Conservation (phyloP, 495 filamentous ascomycete species). For the Neurospora discreta region DNA sequence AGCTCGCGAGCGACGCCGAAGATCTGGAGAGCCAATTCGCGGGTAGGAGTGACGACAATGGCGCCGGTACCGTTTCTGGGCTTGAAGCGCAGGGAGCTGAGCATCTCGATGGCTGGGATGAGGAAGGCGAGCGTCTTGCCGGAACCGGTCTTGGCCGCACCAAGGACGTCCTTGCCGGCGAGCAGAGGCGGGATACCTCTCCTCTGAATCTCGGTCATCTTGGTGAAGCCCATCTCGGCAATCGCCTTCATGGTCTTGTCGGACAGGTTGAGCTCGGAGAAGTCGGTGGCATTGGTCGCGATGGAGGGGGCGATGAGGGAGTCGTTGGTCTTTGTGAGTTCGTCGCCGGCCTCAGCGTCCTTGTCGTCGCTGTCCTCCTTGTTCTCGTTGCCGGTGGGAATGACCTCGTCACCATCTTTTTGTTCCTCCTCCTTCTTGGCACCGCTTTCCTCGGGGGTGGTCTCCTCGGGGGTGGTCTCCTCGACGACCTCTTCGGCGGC, state of each 20-base stretch:
- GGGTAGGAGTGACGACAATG: constrained; percentile 75
- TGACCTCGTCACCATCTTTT: background rate
- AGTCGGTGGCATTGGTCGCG: constrained; percentile 34
- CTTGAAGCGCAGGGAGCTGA: constrained; percentile 81
- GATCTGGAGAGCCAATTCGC: constrained; percentile 90
- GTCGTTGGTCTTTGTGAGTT: constrained; percentile 6
- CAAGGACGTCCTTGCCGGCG: constrained; percentile 86
- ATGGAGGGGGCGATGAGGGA: constrained; percentile 21
- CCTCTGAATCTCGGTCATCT: constrained; percentile 93
- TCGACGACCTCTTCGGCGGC: constrained; percentile 8
- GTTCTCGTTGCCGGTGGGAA: constrained; percentile 13
- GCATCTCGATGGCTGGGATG: constrained; percentile 91
- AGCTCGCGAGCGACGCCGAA: constrained; percentile 91
- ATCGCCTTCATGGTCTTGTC: constrained; percentile 83
- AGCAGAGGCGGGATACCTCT: constrained; percentile 78
- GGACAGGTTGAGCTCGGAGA: constrained; percentile 75
- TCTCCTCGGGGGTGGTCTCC: constrained; percentile 3
- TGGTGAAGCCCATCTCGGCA: constrained; percentile 80
- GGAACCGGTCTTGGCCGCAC: constrained; percentile 92
- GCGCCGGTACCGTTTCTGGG: constrained; percentile 65
- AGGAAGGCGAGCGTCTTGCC: constrained; percentile 94
- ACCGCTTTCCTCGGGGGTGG: constrained; percentile 5
- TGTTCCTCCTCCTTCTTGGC: constrained; percentile 3
- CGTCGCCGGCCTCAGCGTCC: constrained; percentile 13
- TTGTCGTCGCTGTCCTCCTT: constrained; percentile 16